Evolutionary conservation across 2,329 filamentous ascomycete species (phyloP), one percentile per base, ranked within the genome.

Genomic region (Exophiala sp.): DNA sequence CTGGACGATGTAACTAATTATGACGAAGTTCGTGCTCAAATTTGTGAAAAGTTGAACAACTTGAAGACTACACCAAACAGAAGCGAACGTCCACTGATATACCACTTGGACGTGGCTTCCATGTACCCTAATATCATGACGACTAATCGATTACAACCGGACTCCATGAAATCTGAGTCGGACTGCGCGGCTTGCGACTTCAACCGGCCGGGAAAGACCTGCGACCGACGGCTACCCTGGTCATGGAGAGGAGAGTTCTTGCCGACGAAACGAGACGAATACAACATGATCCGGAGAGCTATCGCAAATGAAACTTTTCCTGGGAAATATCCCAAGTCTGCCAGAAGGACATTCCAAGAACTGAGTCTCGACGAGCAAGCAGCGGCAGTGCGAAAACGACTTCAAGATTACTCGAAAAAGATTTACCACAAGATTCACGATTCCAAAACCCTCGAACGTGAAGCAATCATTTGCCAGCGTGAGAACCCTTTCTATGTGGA

Each of bases 91-190:
- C 94, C 94, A 3, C 81, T 95, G 32, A 99, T 99, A 61, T 99
- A 99, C 73, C 94, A 99, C 78, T 78, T 99, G 74, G 94, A 99
- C 68, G 95, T 99, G 54, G 94, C 94, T 14, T 96, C 94, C 55
- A 99, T 99, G 94, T 99, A 99, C 69, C 94, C 94, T 8, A 99
- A 99, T 71, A 99, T 99, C 70, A 99, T 99, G 95, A 99, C 95
- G 1, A 99, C 94, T 1, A 99, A 99, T 71, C 88, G 94, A 69
- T 73, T 99, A 43, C 94, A 99, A 64, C 94, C 94, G 0, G 94
- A 99, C 71, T 97, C 94, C n/a, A 95, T 99, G 91, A 95, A 99
- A 50, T 79, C 92, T 44, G 95, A 99, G 69, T 89, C 91, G 0
- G 90, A 96, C 65, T 99, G 95, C 66, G 94, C 94, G 2, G 91